A percentile compares a stretch with the other conserved stretches of the same genome.
These are phyloP conservation scores for Nemophila menziesii DNA, from an alignment of 257 asterid genomes.

Conservation along the genomic window DNA sequence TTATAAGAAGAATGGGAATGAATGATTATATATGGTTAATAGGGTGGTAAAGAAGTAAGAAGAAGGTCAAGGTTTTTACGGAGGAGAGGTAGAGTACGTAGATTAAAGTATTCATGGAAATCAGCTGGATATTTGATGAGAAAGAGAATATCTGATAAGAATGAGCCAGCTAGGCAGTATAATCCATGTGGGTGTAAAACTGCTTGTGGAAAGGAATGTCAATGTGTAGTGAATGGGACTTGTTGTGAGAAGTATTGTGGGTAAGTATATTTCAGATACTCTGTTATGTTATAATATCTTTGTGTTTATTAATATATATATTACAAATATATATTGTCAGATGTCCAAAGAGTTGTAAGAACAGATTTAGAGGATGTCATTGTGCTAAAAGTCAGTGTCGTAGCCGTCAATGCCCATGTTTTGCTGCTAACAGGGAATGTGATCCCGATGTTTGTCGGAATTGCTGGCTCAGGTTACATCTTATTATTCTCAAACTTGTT, in stretches of 20 bases:
- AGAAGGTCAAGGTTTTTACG: slow-evolving; percentile 86
- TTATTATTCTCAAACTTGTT: slow-evolving; percentile 7
- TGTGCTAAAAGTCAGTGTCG: slow-evolving; percentile 99
- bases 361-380: slow-evolving; percentile 94
- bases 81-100: slow-evolving; percentile 86
- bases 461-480: slow-evolving; percentile 85
- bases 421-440: slow-evolving; percentile 93
- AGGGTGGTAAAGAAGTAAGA: slow-evolving; percentile 64
- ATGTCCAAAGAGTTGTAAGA: slow-evolving; percentile 91
- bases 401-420: slow-evolving; percentile 97
- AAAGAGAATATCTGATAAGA: slow-evolving; percentile 84
- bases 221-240: slow-evolving; percentile 76
- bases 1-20: background rate
- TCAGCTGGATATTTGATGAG: slow-evolving; percentile 83
- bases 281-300: slow-evolving; percentile 1
- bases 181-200: slow-evolving; percentile 89
- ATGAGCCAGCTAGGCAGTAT: slow-evolving; percentile 86
- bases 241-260: slow-evolving; percentile 96
- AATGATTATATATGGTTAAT: slow-evolving; percentile 8
- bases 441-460: slow-evolving; percentile 98
- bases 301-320: slow-evolving; percentile 1
- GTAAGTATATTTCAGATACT: slow-evolving; percentile 30
- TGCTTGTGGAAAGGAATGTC: slow-evolving; percentile 89
- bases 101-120: slow-evolving; percentile 82
- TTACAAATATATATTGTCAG: slow-evolving; percentile 18